Base-by-base conservation (phyloP, 495 filamentous ascomycete genomes). In the Aspergillus wentii region DNA sequence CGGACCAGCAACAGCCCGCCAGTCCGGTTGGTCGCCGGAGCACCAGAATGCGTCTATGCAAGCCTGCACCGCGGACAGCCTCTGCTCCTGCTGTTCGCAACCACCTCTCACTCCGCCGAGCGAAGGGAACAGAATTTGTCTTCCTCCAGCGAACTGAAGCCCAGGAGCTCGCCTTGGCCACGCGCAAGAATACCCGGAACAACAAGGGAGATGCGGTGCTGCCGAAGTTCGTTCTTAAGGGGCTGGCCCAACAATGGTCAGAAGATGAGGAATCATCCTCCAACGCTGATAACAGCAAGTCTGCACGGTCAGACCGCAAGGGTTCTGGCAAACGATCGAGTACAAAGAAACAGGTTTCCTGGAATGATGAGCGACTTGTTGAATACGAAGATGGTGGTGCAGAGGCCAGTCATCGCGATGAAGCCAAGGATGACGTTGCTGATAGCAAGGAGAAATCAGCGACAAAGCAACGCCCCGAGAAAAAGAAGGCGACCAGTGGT, bases 61-160 rank as follows among this genome's bases (percentile, higher is more conserved):
- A 52, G 41, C 48, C 45, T 27, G 46, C 39, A 3, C 46, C 48
- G 34, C 58, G 47, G 43, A 43, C 16, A 41, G 40, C 46, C 32
- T 43, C 49, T 34, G 54, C 53, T 27, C n/a, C n/a, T n/a, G 44
- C 42, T 32, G 55, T 44, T 57, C 76, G 66, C 44, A 74, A 64
- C 41, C 57, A 58, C 2, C 74, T 82, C 40, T 61, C 76, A 0
- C 70, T 83, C 8, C 72, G 76, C 20, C 66, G 76, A 13, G 59
- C 72, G 8, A 76, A 78, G 43, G 72, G 72, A 7, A 66, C 59
- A 4, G 75, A 79, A 38, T 74, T 72, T 30, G 59, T 79, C 17
- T 72, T 78, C 28, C 54, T 78, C 7, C 69, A 76, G 41, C 68
- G 67, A 30, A 74, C 73, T 2, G 74, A 81, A 41, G 71, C 75